Evolutionary conservation across 352 stramenopile genomes (phyloP).

Genomic region (Phytophthora melonis): DNA sequence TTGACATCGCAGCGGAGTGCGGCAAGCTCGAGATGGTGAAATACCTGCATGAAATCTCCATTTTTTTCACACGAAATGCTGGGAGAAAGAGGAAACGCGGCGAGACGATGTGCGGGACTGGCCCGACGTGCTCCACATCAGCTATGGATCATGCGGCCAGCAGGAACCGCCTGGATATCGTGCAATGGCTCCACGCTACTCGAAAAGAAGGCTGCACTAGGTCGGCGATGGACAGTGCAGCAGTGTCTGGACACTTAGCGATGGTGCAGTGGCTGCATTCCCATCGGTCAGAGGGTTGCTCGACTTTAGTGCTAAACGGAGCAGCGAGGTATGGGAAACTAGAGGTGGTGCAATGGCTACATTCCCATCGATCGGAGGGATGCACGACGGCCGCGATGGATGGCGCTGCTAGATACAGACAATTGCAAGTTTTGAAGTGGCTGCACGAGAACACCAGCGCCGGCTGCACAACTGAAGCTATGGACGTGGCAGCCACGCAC

Average conservation of each 20-base stretch:
- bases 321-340: not conserved
- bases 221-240: not conserved
- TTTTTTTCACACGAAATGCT: not conserved
- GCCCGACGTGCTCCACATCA: not conserved
- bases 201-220: not conserved
- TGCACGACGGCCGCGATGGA: slow-evolving; percentile 6
- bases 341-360: slow-evolving; percentile 16
- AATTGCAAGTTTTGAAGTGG: not conserved
- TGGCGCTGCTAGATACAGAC: not conserved
- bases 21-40: not conserved
- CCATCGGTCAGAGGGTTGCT: not conserved
- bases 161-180: not conserved
- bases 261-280: not conserved
- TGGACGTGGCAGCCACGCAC: slow-evolving; percentile 9
- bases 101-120: not conserved
- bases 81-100: not conserved
- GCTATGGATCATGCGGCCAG: not conserved
- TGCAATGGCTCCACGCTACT: not conserved
- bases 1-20: not conserved
- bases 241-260: not conserved
- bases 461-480: slow-evolving; percentile 1
- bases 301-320: not conserved
- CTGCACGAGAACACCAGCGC: not conserved
- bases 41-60: not conserved
- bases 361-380: not conserved